Conservation (phyloP, 495 filamentous ascomycete genomes). For the Hypomontagnella submonticulosa region DNA sequence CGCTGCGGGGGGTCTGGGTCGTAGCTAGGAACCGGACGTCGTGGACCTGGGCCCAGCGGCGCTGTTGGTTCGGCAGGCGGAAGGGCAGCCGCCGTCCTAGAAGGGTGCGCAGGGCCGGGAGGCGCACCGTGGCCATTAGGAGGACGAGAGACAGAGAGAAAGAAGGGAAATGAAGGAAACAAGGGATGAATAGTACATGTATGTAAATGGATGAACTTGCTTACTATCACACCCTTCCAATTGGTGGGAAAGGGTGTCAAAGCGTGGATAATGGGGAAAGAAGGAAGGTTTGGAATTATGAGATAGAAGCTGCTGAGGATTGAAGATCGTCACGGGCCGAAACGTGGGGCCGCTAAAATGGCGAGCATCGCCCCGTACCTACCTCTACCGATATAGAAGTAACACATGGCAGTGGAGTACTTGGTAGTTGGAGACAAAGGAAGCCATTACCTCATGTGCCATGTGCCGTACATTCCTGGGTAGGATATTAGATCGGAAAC, state of each 20-base stretch:
- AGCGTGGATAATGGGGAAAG: background rate
- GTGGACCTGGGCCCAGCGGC: conserved; percentile 90
- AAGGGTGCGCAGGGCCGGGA: conserved; percentile 53
- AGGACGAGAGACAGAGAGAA: background rate
- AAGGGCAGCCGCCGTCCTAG: conserved; percentile 37
- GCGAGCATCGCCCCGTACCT: conserved; percentile 8
- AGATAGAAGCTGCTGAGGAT: conserved; percentile 1
- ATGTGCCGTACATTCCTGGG: no score
- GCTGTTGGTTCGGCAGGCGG: conserved; percentile 62
- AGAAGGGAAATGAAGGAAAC: background rate
- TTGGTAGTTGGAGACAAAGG: conserved; percentile 6
- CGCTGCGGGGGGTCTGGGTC: conserved; percentile 64
- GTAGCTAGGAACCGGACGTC: conserved; percentile 87
- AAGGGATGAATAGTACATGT: background rate
- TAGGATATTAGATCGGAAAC: no score
- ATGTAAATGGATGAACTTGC: background rate
- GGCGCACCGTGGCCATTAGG: conserved; percentile 48
- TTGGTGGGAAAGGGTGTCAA: no score
- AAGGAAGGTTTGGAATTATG: background rate
- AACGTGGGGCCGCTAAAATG: conserved; percentile 26
- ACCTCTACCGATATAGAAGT: background rate
- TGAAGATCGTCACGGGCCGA: conserved; percentile 10
- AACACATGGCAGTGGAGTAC: conserved; percentile 7
- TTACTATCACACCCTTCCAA: no score
- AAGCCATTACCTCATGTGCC: conserved; percentile 10